Conservation (phyloP, 2,329 filamentous ascomycete genomes). For the Celoporthe dispersa region DNA sequence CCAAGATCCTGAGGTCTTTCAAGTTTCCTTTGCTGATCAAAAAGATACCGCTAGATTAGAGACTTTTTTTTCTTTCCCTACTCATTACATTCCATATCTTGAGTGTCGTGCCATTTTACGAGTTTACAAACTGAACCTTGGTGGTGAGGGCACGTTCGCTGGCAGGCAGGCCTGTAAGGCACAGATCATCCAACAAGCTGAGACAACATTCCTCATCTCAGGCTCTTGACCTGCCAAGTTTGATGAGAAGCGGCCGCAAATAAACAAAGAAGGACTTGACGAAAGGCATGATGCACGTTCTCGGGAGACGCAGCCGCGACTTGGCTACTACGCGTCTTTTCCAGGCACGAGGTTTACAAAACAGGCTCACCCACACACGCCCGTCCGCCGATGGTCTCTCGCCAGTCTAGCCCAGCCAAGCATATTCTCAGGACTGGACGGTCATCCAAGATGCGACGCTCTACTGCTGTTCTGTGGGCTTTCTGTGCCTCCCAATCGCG, state of each 20-base stretch:
- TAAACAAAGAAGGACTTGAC: not conserved
- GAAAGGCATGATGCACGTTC: not conserved
- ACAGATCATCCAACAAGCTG: not conserved
- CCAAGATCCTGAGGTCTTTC: not conserved
- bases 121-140: not conserved
- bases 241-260: not conserved
- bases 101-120: not conserved
- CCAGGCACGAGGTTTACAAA: not conserved
- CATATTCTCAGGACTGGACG: not conserved
- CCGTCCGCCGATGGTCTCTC: not conserved
- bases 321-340: not conserved
- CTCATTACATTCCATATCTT: not conserved
- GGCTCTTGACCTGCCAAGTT: not conserved
- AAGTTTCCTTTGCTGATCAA: not conserved
- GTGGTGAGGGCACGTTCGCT: not conserved
- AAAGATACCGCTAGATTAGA: not conserved
- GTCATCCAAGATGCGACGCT: not conserved
- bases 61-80: not conserved
- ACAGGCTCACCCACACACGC: not conserved
- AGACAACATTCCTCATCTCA: not conserved
- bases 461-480: not conserved
- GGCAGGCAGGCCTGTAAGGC: not conserved
- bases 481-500: not conserved
- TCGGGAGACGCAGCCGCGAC: not conserved
- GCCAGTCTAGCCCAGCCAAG: not conserved